Conservation (phyloP, 768 basidiomycete genomes). For the Asterophora lycoperdoides region DNA sequence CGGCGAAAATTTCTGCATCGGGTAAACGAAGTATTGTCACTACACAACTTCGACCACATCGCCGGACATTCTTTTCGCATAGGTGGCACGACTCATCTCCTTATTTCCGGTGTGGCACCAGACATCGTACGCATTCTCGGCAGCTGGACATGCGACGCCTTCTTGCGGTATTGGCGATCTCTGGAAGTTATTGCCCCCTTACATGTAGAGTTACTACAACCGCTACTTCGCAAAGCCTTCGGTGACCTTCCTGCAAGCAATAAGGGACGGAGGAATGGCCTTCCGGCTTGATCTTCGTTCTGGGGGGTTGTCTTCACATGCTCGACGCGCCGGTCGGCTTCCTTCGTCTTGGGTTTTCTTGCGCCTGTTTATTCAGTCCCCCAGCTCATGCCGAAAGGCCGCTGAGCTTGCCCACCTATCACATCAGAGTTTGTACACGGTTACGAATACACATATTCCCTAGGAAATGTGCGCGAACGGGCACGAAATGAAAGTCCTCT, state of each 20-base stretch:
- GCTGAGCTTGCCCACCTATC: no score
- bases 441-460: no score
- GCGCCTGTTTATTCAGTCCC: no score
- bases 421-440: no score
- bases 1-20: slow-evolving; percentile 27
- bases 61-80: slow-evolving; percentile 32
- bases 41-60: neutral
- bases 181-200: no score
- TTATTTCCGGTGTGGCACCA: slow-evolving; percentile 24
- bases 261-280: no score
- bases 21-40: slow-evolving; percentile 1
- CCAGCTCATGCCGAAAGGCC: no score
- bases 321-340: no score
- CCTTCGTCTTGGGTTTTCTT: no score
- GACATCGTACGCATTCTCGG: slow-evolving; percentile 28
- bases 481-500: no score
- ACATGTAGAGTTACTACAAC: slow-evolving; percentile 19
- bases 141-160: slow-evolving; percentile 28
- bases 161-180: slow-evolving; percentile 30
- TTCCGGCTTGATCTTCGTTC: no score
- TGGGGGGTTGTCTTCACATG: neutral
- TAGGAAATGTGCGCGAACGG: no score
- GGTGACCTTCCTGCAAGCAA: neutral
- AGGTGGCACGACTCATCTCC: slow-evolving; percentile 32
- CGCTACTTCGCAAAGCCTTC: neutral